Base-by-base conservation (phyloP, 495 filamentous ascomycete species). In the Cercophora sp. region DNA sequence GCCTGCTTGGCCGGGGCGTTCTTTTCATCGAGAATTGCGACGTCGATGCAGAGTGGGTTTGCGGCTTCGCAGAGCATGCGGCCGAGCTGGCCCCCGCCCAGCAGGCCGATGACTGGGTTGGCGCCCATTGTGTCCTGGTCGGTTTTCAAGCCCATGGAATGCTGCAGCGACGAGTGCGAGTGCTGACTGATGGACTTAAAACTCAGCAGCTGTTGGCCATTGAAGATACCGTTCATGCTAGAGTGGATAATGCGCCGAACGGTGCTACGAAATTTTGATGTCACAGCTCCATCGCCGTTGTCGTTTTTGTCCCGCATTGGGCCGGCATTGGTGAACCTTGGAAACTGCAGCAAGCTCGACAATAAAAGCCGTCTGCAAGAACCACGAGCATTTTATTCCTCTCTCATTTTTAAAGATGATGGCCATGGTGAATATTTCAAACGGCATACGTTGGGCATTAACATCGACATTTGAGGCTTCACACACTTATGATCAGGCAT, bases 21-120 rank as follows among this genome's bases (percentile, higher is more conserved):
- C 48, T 82, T 81, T 16, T 79, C 82, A 71, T 97, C 94, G 18
- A 98, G 82, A 37, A 95, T 73, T 39, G 85, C 81, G 48, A 89
- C 78, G 52, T 86, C 79, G 63, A 96, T 86, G 58, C 90, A 90
- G 31, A 96, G 78, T 40, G 84, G 84, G 58, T 91, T 91, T 41
- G 93, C 90, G 34, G 87, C 85, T 70, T 97, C 89, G 45, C 88
- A 85, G n/a, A 96, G 79, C 93, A 98, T 97, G 54, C 88, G 88
- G 37, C 93, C 93, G 25, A 97, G 79, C 73, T 92, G 91, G 62
- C 92, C 92, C 27, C 71, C 71, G 40, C 71, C 71, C 8, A 74
- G 60, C 27, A 74, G 59, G 50, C 71, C 71, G 42, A 74, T 70
- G 39, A 74, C 64, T 22, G 68, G 61, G 18, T 70, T 67, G 24